Conservation (phyloP, 148 eudicot species). For the Hydrangea macrophylla region DNA sequence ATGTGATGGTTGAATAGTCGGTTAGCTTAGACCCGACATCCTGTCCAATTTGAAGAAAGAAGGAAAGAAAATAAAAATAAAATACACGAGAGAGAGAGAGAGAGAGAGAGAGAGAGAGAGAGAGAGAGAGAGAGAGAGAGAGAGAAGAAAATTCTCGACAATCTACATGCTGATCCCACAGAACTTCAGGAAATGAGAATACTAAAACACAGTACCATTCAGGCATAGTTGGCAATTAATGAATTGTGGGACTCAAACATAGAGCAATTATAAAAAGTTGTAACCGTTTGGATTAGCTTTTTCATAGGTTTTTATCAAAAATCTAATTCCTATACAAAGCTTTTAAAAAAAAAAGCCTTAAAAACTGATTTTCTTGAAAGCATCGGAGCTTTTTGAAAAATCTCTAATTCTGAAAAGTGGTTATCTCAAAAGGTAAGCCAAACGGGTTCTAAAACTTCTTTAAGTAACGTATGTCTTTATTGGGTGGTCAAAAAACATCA, state of each 20-base stretch:
- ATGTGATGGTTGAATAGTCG: conserved; percentile 37
- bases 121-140: neutral
- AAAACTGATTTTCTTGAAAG: too few species aligned
- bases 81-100: neutral
- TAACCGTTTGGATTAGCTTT: too few species aligned
- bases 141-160: neutral
- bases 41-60: conserved; percentile 30
- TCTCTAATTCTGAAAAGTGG: too few species aligned
- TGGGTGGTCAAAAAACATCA: neutral
- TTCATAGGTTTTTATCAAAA: too few species aligned
- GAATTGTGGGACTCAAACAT: neutral
- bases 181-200: neutral
- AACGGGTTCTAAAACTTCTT: neutral
- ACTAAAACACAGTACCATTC: neutral
- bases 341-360: too few species aligned
- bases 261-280: too few species aligned
- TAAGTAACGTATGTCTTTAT: neutral
- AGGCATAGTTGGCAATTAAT: neutral
- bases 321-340: too few species aligned
- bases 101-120: too few species aligned
- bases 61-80: conserved; percentile 1
- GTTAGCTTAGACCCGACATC: conserved; percentile 48
- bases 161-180: neutral
- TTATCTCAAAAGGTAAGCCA: too few species aligned
- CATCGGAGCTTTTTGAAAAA: too few species aligned